Evolutionary conservation across 495 filamentous ascomycete species (phyloP), one percentile per base, ranked within the genome.

Genomic region (Symbiotaphrina buchneri): DNA sequence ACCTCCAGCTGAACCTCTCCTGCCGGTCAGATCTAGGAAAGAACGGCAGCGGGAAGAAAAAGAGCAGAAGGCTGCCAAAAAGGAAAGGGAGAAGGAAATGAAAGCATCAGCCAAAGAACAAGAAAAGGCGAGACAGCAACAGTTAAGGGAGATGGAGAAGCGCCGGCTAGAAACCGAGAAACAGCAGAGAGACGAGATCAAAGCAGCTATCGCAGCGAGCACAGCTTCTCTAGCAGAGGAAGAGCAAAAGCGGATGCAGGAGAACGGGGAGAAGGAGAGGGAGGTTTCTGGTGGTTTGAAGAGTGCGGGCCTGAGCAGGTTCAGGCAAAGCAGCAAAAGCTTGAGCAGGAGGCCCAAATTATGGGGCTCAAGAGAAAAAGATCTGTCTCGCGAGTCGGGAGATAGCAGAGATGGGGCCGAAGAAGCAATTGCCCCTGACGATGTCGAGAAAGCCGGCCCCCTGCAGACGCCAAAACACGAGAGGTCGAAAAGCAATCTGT

Each of bases 121-220:
- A 33, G 60, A 68, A 33, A 79, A 71, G 42, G 59, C 56, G 3
- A 63, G 66, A 1, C 65, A 74, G 39, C 65, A 66, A 37, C 67
- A 67, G 23, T 56, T 67, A 33, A 74, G 71, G 38, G 75, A 77
- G 18, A 42, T 61, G 8, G 68, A 77, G 30, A 18, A 18, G 37
- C 68, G 66, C 23, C 58, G 68, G 34, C 74, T 70, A 39, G 75
- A 77, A 19, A 42, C 61, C 7, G 68, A 77, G 30, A 56, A 55
- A 36, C 60, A 58, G 27, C 63, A 71, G 41, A 62, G 65, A 14
- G 65, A 65, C 14, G 66, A 75, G 5, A 33, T 65, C 3, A 63
- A 62, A 46, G 56, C 53, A 24, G 69, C 65, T 0, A 49, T 73
- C 10, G 63, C 68, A 35, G 55, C 58, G 6, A 72, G 65, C 48